These are phyloP conservation scores for Blastobotrys mokoenaii DNA, from an alignment of 805 yeast genomes.

Conservation along the genomic window DNA sequence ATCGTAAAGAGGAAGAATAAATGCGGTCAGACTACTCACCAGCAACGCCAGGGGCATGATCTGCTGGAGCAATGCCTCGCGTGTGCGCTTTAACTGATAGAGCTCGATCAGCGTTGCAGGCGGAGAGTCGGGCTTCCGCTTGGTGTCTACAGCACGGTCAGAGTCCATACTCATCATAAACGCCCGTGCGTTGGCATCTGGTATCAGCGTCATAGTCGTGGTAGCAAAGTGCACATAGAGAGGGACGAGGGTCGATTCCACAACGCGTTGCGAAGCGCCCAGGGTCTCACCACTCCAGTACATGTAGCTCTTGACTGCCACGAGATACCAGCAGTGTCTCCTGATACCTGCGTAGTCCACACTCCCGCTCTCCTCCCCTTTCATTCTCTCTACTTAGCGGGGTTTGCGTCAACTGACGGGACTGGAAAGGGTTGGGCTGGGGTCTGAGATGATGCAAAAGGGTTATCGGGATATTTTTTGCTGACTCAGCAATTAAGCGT, in stretches of 20 bases:
- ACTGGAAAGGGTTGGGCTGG: no score
- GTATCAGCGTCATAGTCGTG: neutral
- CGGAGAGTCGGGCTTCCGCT: neutral
- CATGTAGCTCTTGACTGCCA: neutral
- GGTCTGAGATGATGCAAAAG: no score
- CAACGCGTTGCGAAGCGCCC: neutral
- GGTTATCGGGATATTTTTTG: no score
- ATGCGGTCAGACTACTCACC: slow-evolving; percentile 16
- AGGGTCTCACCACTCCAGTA: neutral
- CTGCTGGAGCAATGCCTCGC: slow-evolving; percentile 3
- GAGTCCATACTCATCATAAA: neutral
- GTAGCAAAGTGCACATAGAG: neutral
- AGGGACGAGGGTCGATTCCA: neutral
- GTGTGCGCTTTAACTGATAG: neutral
- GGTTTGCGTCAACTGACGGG: no score
- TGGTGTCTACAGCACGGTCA: neutral
- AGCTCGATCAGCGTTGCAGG: neutral
- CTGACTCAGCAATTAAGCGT: no score
- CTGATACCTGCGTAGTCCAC: neutral
- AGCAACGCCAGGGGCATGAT: slow-evolving; percentile 15
- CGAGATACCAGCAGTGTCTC: neutral
- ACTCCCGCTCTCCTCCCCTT: no score
- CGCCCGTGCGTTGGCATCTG: neutral
- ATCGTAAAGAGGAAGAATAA: slow-evolving; percentile 19
- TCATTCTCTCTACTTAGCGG: no score